Conservation (phyloP, 2,329 filamentous ascomycete species). For the Fonsecaea multimorphosa region DNA sequence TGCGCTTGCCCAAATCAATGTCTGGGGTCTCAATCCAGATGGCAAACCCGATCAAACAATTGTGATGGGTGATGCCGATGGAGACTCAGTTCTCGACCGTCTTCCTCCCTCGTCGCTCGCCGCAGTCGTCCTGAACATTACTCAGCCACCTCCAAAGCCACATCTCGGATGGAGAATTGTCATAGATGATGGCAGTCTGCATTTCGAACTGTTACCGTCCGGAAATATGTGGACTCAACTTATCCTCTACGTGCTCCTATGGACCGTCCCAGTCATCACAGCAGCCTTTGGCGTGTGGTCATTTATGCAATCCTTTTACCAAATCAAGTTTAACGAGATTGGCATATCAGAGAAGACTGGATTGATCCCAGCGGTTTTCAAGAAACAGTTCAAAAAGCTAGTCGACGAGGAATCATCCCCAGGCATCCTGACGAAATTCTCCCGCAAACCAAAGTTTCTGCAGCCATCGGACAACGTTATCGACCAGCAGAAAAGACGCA, state of each 20-base stretch:
- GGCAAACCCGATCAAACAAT: slow-evolving; percentile 65
- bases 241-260: slow-evolving; percentile 61
- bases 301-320: slow-evolving; percentile 68
- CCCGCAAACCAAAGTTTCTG: slow-evolving; percentile 45
- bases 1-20: slow-evolving; percentile 65
- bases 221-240: slow-evolving; percentile 63
- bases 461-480: slow-evolving; percentile 57
- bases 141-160: slow-evolving; percentile 59
- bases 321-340: slow-evolving; percentile 67
- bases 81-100: slow-evolving; percentile 66
- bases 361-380: slow-evolving; percentile 47
- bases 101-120: slow-evolving; percentile 65
- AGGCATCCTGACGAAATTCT: slow-evolving; percentile 27
- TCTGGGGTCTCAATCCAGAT: slow-evolving; percentile 71
- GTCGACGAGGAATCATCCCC: slow-evolving; percentile 29
- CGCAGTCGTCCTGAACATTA: slow-evolving; percentile 65
- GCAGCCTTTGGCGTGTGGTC: slow-evolving; percentile 59
- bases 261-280: slow-evolving; percentile 59
- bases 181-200: slow-evolving; percentile 61
- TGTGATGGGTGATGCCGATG: slow-evolving; percentile 67
- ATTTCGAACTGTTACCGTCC: slow-evolving; percentile 59
- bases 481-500: slow-evolving; percentile 58
- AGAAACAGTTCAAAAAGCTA: slow-evolving; percentile 45
- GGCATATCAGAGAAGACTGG: slow-evolving; percentile 60
- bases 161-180: slow-evolving; percentile 62